Percentiles rank a stretch among this genome's conserved stretches.
phyloP scores from a whole-genome alignment of 169 alveolate species.

The Cryptosporidium sp. region DNA sequence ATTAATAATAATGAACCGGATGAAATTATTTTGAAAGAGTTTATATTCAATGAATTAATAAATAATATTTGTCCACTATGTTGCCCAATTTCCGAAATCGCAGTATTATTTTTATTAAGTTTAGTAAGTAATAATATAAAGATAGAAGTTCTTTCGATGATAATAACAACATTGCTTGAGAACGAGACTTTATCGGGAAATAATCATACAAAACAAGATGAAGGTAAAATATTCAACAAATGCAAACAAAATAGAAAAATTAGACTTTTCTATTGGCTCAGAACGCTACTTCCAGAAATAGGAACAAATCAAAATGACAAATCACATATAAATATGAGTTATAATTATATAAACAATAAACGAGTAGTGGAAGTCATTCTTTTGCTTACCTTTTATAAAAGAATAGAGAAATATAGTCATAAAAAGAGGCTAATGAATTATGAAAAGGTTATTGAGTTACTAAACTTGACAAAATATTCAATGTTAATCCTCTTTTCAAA shows the following conservation, averaged over 20 bases:
- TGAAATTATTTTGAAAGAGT: neutral
- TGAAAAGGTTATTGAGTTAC: neutral
- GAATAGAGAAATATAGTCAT: conserved; percentile 8
- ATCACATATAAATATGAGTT: neutral
- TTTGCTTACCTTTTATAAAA: conserved; percentile 44
- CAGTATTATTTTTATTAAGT: conserved; percentile 3
- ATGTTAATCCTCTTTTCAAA: conserved; percentile 9
- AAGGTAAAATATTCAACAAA: neutral
- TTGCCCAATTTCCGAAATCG: conserved; percentile 36
- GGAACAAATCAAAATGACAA: neutral
- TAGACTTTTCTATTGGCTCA: conserved; percentile 43
- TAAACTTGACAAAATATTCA: conserved; percentile 9
- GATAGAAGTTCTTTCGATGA: conserved; percentile 21
- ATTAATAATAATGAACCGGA: neutral
- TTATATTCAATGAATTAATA: conserved; percentile 8
- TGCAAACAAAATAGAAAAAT: neutral
- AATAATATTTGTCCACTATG: conserved; percentile 55
- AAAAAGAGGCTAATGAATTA: neutral
- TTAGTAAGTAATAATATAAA: conserved; percentile 25
- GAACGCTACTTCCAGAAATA: conserved; percentile 25
- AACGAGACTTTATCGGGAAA: neutral
- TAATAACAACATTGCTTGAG: neutral
- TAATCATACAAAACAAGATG: neutral
- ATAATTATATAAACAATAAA: neutral
- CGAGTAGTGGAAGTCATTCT: conserved; percentile 17